Evolutionary conservation across 495 filamentous ascomycete genomes (phyloP).

Genomic region (Evansstolkia leycettana): DNA sequence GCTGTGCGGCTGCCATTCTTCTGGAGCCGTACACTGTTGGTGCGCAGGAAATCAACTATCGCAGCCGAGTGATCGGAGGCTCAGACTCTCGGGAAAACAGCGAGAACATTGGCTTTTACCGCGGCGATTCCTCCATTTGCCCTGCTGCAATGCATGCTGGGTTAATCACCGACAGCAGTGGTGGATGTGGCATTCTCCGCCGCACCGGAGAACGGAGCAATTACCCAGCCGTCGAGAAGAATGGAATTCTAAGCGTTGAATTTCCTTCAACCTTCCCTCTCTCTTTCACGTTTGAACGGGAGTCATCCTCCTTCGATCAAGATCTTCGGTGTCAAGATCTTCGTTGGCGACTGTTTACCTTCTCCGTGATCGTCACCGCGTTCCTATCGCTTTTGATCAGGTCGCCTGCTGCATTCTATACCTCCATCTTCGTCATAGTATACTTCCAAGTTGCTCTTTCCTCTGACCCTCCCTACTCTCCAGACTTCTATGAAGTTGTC

Average conservation of each 20-base stretch:
- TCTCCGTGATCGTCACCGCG: constrained; percentile 50
- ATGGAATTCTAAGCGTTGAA: constrained; percentile 52
- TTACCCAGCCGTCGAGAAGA: constrained; percentile 35
- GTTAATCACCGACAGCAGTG: constrained; percentile 45
- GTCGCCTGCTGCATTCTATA: constrained; percentile 53
- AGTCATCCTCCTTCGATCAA: constrained; percentile 8
- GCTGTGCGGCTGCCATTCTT: constrained; percentile 48
- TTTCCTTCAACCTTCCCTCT: constrained; percentile 62
- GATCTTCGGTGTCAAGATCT: constrained; percentile 43
- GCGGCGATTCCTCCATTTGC: constrained; percentile 71
- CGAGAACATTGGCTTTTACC: constrained; percentile 39
- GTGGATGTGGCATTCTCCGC: constrained; percentile 62
- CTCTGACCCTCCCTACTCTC: constrained; percentile 50
- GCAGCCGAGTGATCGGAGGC: constrained; percentile 57
- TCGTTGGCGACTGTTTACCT: constrained; percentile 53
- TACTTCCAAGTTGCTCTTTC: constrained; percentile 68
- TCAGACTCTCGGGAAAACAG: constrained; percentile 20
- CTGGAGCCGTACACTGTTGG: constrained; percentile 63
- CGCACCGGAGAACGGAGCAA: constrained; percentile 46
- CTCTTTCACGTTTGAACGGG: constrained; percentile 45
- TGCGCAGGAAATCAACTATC: constrained; percentile 50
- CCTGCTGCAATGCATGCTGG: constrained; percentile 64
- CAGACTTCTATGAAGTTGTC: constrained; percentile 41
- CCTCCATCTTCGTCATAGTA: constrained; percentile 48
- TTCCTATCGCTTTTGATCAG: constrained; percentile 55